Conservation (phyloP, 2,329 filamentous ascomycete species). For the Madurella fahalii region DNA sequence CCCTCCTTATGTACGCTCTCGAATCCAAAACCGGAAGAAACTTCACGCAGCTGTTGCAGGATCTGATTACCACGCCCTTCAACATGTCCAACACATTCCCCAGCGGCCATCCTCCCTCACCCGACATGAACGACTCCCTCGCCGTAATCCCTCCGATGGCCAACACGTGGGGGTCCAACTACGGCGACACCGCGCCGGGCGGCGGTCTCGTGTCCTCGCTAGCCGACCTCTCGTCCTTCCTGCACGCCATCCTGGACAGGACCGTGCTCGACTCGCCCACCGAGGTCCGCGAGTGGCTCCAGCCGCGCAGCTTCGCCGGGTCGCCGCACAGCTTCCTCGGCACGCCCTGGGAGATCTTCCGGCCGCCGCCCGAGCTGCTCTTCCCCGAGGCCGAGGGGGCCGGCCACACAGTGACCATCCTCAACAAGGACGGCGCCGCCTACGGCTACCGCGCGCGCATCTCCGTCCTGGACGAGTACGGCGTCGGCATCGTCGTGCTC, state of each 20-base stretch:
- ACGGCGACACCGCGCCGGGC: conserved; percentile 20
- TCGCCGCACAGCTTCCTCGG: conserved; percentile 18
- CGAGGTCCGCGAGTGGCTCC: conserved; percentile 19
- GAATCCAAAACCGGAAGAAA: conserved; percentile 23
- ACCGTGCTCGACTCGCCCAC: conserved; percentile 7
- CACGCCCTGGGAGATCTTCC: conserved; percentile 25
- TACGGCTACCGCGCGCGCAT: conserved; percentile 22
- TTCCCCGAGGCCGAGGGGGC: conserved; percentile 14
- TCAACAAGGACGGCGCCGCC: conserved; percentile 22
- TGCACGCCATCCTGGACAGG: conserved; percentile 18
- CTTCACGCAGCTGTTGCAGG: conserved; percentile 2
- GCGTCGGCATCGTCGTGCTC: conserved; percentile 22
- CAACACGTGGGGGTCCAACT: conserved; percentile 23
- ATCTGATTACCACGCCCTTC: conserved; percentile 16
- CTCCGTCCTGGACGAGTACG: conserved; percentile 24
- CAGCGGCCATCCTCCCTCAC: conserved; percentile 13
- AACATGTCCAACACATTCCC: conserved; percentile 19
- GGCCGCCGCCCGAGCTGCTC: conserved; percentile 18
- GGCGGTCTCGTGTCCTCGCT: conserved; percentile 25
- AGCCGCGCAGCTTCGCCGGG: conserved; percentile 21
- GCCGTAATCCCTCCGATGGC: conserved; percentile 24
- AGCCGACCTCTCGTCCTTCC: conserved; percentile 18
- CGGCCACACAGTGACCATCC: conserved; percentile 21
- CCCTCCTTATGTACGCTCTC: conserved; percentile 34
- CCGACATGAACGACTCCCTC: conserved; percentile 19